These are phyloP conservation scores for Colletotrichum somersetense DNA, from an alignment of 2,329 filamentous ascomycete genomes.

Conservation along the genomic window DNA sequence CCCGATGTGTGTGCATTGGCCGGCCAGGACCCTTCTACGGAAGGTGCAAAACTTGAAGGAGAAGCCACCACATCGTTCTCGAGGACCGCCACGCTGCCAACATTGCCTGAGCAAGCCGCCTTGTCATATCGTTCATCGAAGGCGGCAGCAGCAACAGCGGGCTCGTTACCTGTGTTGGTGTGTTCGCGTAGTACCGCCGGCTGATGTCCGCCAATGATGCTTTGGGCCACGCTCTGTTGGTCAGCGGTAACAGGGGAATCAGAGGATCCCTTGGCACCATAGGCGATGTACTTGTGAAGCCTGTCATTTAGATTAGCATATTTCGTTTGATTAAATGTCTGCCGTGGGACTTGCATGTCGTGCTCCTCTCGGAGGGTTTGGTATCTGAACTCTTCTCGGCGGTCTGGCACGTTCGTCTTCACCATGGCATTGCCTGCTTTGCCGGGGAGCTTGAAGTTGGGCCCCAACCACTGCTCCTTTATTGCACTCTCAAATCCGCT, in stretches of 20 bases:
- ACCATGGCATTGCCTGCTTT: conserved; percentile 90
- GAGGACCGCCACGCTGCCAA: neutral
- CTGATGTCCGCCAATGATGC: conserved; percentile 29
- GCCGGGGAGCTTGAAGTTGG: conserved; percentile 81
- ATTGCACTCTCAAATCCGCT: conserved; percentile 91
- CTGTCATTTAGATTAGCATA: conserved; percentile 19
- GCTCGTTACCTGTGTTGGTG: neutral
- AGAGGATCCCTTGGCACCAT: conserved; percentile 12
- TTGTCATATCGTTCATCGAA: neutral
- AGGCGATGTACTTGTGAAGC: conserved; percentile 38
- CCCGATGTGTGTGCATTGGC: conserved; percentile 63
- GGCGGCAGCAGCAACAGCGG: neutral
- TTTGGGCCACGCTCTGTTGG: conserved; percentile 27
- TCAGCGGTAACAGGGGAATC: conserved; percentile 15
- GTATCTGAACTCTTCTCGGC: conserved; percentile 89
- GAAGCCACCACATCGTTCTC: conserved; percentile 31
- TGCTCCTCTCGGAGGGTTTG: conserved; percentile 88
- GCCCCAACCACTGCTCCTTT: conserved; percentile 92
- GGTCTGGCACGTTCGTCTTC: conserved; percentile 96
- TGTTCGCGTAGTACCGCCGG: conserved; percentile 14
- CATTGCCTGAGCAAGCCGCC: neutral
- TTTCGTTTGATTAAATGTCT: neutral
- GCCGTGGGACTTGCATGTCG: conserved; percentile 75
- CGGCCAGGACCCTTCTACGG: conserved; percentile 53
- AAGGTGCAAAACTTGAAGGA: conserved; percentile 17